Evolutionary conservation across 768 basidiomycete species (phyloP), one percentile per base, ranked within the genome.

Genomic region (Vishniacozyma victoriae): DNA sequence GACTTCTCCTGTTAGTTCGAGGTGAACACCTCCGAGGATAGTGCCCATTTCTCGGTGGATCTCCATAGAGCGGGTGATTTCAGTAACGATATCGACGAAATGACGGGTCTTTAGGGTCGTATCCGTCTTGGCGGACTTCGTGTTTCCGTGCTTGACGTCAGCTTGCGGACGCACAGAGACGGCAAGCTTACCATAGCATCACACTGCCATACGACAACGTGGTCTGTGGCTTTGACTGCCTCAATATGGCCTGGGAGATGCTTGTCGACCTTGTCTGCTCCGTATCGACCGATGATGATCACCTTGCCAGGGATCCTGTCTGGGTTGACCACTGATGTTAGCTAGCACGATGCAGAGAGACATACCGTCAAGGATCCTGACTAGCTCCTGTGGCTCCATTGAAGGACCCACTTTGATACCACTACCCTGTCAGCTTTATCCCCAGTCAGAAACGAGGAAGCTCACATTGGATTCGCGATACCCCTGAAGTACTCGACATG

Each of bases 341-440:
- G 52, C 36, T 33, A 46, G 29, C 38, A 27, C 16, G 13, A 22
- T 7, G 7, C n/a, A 16, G 24, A 4, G 5, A 5, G 24, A 60
- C 68, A 45, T 41, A 91, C 89, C 79, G 57, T 87, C 80, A 14
- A 99, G 73, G 37, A 97, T 67, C 33, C 75, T 55, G 0, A 86
- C 79, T 9, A 99, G 72, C 74, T 97, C 95, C 4, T 81, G 85
- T 5, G 75, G 69, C 31, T 75, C 74, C 85, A 97, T 86, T 35
- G 81, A 82, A 20, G 95, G 92, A 2, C 95, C 95, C 5, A 93
- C 87, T 70, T 99, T 99, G 75, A 96, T 80, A 2, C 95, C 95
- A 50, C 64, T 64, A 35, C 2, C 23, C 26, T 13, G 9, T 22
- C n/a, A 48, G 2, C 29, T 19, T 6, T 15, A 40, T 22, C 6